A percentile compares a stretch with the other conserved stretches of the same genome.
phyloP scores from a whole-genome alignment of 495 filamentous ascomycete genomes.

The Cairneyella variabilis region DNA sequence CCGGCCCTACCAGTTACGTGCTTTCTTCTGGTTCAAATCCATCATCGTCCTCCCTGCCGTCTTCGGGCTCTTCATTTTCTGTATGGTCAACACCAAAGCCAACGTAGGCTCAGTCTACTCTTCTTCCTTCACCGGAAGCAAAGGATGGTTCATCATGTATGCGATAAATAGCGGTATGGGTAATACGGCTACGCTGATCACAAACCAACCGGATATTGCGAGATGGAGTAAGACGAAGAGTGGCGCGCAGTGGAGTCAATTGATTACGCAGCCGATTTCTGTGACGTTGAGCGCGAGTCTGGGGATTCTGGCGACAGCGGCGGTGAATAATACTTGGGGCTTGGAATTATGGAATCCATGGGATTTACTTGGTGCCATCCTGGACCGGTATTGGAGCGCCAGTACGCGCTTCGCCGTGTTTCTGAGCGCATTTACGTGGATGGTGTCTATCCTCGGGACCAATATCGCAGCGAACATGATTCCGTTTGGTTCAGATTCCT shows the following conservation, averaged over 20 bases:
- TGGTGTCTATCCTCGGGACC: conserved; percentile 30
- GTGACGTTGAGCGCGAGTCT: conserved; percentile 38
- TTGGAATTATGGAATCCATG: conserved; percentile 29
- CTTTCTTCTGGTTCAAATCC: conserved; percentile 32
- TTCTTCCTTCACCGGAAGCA: conserved; percentile 20
- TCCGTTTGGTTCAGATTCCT: conserved; percentile 38
- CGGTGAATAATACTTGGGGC: conserved; percentile 37
- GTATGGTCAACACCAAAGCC: conserved; percentile 37
- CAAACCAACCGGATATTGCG: conserved; percentile 40
- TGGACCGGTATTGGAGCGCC: conserved; percentile 25
- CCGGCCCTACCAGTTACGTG: conserved; percentile 28
- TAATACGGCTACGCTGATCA: conserved; percentile 39
- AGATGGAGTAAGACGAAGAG: conserved; percentile 33
- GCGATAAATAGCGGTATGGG: conserved; percentile 40
- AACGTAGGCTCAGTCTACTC: conserved; percentile 30
- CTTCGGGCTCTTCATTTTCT: conserved; percentile 37
- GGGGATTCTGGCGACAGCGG: conserved; percentile 38
- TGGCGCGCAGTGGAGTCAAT: conserved; percentile 36
- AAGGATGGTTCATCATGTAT: conserved; percentile 37
- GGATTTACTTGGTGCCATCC: conserved; percentile 24
- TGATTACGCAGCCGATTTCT: conserved; percentile 34
- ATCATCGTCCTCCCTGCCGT: conserved; percentile 29
- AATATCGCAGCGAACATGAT: conserved; percentile 37
- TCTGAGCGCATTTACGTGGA: conserved; percentile 31
- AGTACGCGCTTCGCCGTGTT: conserved; percentile 35